Evolutionary conservation across 345 rosid species (phyloP).

Genomic region (Abelmoschus esculentus): DNA sequence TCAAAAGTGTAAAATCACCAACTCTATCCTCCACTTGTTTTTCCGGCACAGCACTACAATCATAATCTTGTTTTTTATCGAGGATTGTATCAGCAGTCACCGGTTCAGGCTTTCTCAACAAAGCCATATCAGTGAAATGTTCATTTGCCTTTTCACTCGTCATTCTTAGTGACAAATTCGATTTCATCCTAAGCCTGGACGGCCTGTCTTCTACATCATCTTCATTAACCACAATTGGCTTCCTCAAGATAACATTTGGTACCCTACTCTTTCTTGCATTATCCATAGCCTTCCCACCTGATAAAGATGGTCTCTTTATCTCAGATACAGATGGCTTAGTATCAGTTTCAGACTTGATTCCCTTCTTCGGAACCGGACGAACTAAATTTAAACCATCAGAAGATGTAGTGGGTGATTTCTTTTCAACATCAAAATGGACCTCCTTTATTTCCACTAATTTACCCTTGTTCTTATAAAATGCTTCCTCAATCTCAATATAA

Average conservation of each 20-base stretch:
- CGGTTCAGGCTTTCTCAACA: constrained; percentile 62
- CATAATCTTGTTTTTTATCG: constrained; percentile 11
- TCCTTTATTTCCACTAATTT: constrained; percentile 41
- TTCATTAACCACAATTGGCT: constrained; percentile 49
- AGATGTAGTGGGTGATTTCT: constrained; percentile 26
- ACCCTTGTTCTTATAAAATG: constrained; percentile 75
- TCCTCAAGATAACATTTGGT: constrained; percentile 84
- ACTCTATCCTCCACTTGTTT: constrained; percentile 22
- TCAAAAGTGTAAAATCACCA: constrained; percentile 41
- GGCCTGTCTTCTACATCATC: constrained; percentile 48
- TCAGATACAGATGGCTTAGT: constrained; percentile 27
- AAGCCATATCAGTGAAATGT: constrained; percentile 69
- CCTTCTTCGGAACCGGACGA: constrained; percentile 64
- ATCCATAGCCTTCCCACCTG: constrained; percentile 32
- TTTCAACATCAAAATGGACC: constrained; percentile 60
- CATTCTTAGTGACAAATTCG: constrained; percentile 66
- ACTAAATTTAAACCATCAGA: constrained; percentile 55
- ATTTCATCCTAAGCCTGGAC: constrained; percentile 49
- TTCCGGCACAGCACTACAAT: constrained; percentile 11
- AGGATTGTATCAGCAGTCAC: constrained; percentile 8
- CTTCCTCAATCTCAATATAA: constrained; percentile 61
- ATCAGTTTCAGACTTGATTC: constrained; percentile 44
- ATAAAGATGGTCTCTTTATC: constrained; percentile 36
- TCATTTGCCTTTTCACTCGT: constrained; percentile 41
- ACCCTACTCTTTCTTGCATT: constrained; percentile 33